Conservation (phyloP, 1,284 basidiomycete species). For the Puccinia horiana region DNA sequence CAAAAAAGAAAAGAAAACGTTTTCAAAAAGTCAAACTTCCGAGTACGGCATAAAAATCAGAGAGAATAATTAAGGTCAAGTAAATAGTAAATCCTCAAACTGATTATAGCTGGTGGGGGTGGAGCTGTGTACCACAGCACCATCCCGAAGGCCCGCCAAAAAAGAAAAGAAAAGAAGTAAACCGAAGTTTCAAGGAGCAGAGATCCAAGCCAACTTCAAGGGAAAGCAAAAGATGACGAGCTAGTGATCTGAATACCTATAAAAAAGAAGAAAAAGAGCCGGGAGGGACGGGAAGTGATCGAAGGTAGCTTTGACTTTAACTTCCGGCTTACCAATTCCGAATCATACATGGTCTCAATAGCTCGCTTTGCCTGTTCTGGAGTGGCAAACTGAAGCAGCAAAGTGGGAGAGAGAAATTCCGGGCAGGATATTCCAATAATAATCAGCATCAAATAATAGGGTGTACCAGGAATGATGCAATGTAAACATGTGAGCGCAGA, state of each 20-base stretch:
- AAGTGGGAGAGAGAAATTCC: not conserved
- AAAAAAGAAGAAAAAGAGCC: too few species aligned
- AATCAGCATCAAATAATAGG: not conserved
- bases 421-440: not conserved
- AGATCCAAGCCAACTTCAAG: not conserved
- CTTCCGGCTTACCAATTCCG: conserved; percentile 38
- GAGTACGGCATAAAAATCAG: too few species aligned
- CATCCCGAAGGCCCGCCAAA: too few species aligned
- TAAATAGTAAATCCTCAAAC: not conserved
- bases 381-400: conserved; percentile 23
- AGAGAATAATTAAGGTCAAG: not conserved
- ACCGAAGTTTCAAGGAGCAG: not conserved
- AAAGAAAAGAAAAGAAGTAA: too few species aligned
- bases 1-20: not conserved
- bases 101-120: too few species aligned
- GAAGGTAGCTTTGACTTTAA: too few species aligned
- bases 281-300: not conserved
- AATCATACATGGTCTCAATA: conserved; percentile 37
- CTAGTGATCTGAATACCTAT: not conserved
- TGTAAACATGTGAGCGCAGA: not conserved
- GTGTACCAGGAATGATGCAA: too few species aligned
- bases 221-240: not conserved
- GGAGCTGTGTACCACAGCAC: too few species aligned
- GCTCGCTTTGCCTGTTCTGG: conserved; percentile 34
- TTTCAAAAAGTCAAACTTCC: conserved; percentile 1